Percentiles rank a stretch among this genome's conserved stretches.
Evolutionary conservation across 2,329 filamentous ascomycete genomes (phyloP).

Genomic region (Neonectria hederae): DNA sequence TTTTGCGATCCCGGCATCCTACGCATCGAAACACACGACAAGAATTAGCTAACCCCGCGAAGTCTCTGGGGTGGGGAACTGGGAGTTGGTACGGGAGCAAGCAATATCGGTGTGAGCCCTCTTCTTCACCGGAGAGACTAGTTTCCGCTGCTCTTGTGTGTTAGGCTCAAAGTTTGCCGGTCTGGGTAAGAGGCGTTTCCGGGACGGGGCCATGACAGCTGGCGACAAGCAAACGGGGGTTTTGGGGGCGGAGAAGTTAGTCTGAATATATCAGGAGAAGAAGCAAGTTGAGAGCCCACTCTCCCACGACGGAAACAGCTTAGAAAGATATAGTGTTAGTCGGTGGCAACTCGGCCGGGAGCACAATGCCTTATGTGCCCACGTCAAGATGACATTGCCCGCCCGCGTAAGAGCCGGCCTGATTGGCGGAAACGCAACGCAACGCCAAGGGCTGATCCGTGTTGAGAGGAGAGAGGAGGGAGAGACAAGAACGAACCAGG

Average conservation of each 20-base stretch:
- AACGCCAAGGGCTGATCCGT: no score
- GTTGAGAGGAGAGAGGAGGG: no score
- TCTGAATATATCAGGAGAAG: no score
- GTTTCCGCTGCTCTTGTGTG: not conserved
- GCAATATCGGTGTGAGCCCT: no score
- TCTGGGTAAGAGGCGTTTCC: no score
- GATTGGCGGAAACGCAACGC: no score
- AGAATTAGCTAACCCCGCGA: not conserved
- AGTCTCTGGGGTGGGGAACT: not conserved
- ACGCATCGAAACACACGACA: not conserved
- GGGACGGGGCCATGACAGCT: not conserved
- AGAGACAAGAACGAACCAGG: no score
- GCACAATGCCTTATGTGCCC: not conserved
- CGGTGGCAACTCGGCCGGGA: not conserved
- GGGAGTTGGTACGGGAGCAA: not conserved
- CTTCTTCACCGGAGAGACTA: not conserved
- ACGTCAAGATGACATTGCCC: not conserved
- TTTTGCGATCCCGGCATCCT: not conserved
- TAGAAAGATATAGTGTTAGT: not conserved
- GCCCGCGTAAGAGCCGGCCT: not conserved
- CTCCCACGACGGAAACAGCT: no score
- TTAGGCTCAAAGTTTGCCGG: no score
- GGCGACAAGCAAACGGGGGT: no score
- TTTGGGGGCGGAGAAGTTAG: no score
- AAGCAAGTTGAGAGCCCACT: no score